Conservation (phyloP, 2,329 filamentous ascomycete genomes). For the Aureobasidium sp. region DNA sequence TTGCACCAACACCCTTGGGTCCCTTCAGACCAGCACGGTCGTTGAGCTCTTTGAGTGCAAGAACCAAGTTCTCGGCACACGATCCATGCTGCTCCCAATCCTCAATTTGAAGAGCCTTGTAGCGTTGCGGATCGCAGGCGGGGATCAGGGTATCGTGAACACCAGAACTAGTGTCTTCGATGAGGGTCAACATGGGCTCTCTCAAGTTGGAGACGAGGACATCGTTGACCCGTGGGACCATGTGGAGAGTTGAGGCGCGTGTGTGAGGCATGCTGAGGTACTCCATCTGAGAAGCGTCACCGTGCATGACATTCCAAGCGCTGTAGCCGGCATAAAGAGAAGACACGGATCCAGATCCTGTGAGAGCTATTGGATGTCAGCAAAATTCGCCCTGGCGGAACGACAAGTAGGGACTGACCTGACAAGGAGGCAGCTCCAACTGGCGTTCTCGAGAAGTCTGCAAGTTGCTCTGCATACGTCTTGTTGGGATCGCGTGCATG, state of each 20-base stretch:
- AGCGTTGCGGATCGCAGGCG: conserved; percentile 38
- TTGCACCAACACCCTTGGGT: conserved; percentile 37
- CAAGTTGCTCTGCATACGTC: conserved; percentile 40
- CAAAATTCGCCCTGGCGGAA: background rate
- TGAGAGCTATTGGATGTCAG: conserved; percentile 28
- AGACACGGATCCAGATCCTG: conserved; percentile 39
- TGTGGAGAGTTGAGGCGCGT: conserved; percentile 32
- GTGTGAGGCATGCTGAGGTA: conserved; percentile 40
- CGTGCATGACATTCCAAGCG: conserved; percentile 33
- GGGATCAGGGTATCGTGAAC: conserved; percentile 40
- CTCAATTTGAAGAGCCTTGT: conserved; percentile 33
- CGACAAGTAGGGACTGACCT: conserved; percentile 21
- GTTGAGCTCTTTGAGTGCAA: conserved; percentile 41
- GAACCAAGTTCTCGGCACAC: conserved; percentile 41
- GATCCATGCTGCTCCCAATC: conserved; percentile 38
- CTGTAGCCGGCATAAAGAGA: conserved; percentile 41
- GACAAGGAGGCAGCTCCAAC: conserved; percentile 39
- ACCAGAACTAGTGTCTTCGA: conserved; percentile 37
- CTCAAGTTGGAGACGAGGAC: conserved; percentile 38
- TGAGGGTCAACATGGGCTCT: conserved; percentile 36
- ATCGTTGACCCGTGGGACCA: conserved; percentile 34
- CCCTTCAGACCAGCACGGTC: conserved; percentile 38
- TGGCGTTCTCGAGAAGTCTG: conserved; percentile 42
- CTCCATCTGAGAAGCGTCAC: conserved; percentile 33
- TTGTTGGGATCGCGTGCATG: conserved; percentile 40